phyloP scores from a whole-genome alignment of 2,329 filamentous ascomycete species.

The Phyllosticta capitalensis region DNA sequence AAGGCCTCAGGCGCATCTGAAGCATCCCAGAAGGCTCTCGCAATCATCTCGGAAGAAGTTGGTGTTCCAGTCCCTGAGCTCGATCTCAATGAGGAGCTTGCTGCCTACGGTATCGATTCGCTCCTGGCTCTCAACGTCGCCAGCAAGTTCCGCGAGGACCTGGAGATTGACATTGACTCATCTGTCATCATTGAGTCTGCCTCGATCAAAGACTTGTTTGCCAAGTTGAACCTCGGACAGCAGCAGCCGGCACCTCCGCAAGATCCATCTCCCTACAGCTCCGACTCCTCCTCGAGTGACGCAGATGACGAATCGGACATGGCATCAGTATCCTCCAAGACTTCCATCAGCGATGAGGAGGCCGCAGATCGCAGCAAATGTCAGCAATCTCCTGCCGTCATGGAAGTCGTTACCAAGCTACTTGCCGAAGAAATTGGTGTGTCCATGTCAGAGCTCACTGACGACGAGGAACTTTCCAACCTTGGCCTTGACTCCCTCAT shows the following conservation, averaged over 20 bases:
- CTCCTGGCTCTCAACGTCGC: slow-evolving; percentile 18
- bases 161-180: slow-evolving; percentile 15
- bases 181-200: slow-evolving; percentile 15
- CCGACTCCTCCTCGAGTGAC: not conserved
- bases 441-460: slow-evolving; percentile 14
- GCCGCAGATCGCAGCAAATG: not conserved
- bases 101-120: slow-evolving; percentile 21
- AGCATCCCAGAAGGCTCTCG: not conserved
- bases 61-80: slow-evolving; percentile 16
- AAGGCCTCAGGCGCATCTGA: not conserved
- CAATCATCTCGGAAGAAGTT: slow-evolving; percentile 16
- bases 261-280: not conserved
- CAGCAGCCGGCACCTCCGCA: not conserved
- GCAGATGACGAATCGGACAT: not conserved
- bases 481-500: slow-evolving; percentile 22
- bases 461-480: slow-evolving; percentile 18
- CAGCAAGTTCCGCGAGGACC: slow-evolving; percentile 17
- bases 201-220: slow-evolving; percentile 8
- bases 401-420: not conserved
- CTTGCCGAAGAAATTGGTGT: slow-evolving; percentile 17
- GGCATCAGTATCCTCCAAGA: not conserved
- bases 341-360: not conserved
- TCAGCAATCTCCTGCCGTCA: slow-evolving; percentile 11
- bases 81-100: slow-evolving; percentile 16
- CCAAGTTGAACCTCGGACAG: not conserved